Evolutionary conservation across 495 filamentous ascomycete species (phyloP), one percentile per base, ranked within the genome.

Genomic region (Aspergillus cavernicola): DNA sequence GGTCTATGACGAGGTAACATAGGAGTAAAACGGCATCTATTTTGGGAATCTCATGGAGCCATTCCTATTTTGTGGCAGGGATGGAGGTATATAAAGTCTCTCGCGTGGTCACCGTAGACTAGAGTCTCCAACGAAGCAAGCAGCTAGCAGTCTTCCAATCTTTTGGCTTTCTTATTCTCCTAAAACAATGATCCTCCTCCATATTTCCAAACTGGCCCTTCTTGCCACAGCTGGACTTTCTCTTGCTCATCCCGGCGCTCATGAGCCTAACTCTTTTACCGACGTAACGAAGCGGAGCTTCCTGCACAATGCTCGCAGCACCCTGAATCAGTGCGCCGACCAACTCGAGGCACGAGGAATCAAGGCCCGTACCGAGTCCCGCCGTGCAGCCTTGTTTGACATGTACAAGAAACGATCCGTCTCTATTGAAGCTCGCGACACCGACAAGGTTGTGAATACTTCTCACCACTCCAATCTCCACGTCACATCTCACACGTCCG

Each of bases 241-340:
- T 11, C 15, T 56, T 16, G 59, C 62, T 24, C 62, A 61, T 37
- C 62, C 62, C 15, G 62, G 62, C 18, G 56, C 43, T 39, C 62
- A 59, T 23, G 62, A 62, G 40, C 48, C 50, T 20, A 53, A 36
- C 52, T 58, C 59, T 3, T 50, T 53, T 19, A 43, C 58, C 13
- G 18, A 50, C 16, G 38, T 41, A 0, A 22, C 46, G n/a, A 65
- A 65, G 47, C 47, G 58, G 41, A 40, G 44, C 44, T 60, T 60
- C 40, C 42, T 64, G 28, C 54, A 58, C 38, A 55, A 59, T 6
- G 56, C 59, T 10, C 53, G 56, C 22, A 53, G 59, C 19, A 53
- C 49, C 29, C 44, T 65, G 56, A 52, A 29, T 28, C 9, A 28
- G 31, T 65, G 62, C 24, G 48, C 56, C 20, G 46, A 50, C 33